Evolutionary conservation across 176 grass and related monocot species (phyloP).

Genomic region (Saccharum spontaneum): DNA sequence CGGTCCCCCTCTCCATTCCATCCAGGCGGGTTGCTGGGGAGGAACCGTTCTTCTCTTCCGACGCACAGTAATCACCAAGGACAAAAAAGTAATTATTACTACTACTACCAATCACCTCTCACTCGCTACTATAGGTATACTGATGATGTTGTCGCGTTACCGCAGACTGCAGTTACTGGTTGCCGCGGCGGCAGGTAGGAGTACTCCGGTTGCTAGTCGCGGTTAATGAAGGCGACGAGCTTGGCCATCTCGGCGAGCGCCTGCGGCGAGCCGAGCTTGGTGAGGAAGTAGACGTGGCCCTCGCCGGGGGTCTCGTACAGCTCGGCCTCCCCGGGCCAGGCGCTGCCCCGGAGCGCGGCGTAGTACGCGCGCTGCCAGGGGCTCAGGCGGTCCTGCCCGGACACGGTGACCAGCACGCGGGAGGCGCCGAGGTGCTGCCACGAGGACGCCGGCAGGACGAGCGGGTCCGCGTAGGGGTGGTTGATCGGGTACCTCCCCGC

Average conservation of each 20-base stretch:
- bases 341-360: constrained; percentile 33
- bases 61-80: constrained; percentile 12
- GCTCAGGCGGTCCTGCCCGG: constrained; percentile 50
- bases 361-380: constrained; percentile 60
- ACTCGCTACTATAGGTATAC: constrained; percentile 11
- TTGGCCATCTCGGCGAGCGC: constrained; percentile 53
- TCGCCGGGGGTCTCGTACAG: constrained; percentile 54
- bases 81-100: background rate
- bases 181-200: background rate
- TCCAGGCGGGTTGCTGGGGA: constrained; percentile 33
- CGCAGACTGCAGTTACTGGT: background rate
- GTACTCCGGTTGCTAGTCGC: background rate
- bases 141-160: background rate
- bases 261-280: constrained; percentile 43
- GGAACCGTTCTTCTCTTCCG: constrained; percentile 20
- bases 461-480: constrained; percentile 75
- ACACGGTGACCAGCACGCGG: constrained; percentile 59
- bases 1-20: constrained; percentile 31
- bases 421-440: constrained; percentile 49
- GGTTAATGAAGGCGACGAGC: constrained; percentile 53
- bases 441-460: constrained; percentile 25
- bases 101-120: constrained; percentile 16
- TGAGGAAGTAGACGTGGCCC: constrained; percentile 64
- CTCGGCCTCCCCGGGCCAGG: constrained; percentile 34
- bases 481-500: constrained; percentile 51